These are phyloP conservation scores for Stygiomarasmius scandens DNA, from an alignment of 1,284 basidiomycete genomes.

Conservation along the genomic window DNA sequence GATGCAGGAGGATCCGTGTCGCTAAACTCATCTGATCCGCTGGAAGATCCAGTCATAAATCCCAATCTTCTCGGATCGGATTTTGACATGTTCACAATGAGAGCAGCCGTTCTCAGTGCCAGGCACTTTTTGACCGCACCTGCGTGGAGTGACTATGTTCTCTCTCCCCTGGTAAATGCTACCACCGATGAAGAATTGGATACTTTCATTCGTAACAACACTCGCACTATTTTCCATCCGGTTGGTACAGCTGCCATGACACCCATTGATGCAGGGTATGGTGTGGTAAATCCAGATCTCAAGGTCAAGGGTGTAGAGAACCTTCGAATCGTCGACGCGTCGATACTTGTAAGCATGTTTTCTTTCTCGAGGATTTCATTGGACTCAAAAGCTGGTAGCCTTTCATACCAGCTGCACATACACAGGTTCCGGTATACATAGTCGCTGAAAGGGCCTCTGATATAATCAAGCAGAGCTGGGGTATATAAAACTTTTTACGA, in stretches of 20 bases:
- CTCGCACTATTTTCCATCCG: constrained; percentile 16
- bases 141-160: constrained; percentile 21
- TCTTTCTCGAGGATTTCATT: too few species aligned
- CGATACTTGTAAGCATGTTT: constrained; percentile 18
- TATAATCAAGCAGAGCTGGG: neutral
- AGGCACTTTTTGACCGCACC: constrained; percentile 18
- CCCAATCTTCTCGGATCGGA: constrained; percentile 25
- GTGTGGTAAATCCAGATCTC: constrained; percentile 22
- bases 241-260: constrained; percentile 20
- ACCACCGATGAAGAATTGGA: constrained; percentile 16
- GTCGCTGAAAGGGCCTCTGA: constrained; percentile 1
- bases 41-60: constrained; percentile 32
- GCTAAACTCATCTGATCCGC: constrained; percentile 26
- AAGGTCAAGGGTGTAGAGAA: constrained; percentile 21
- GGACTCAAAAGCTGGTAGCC: too few species aligned
- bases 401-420: constrained; percentile 5
- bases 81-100: constrained; percentile 18
- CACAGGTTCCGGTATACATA: neutral
- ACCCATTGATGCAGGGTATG: constrained; percentile 14
- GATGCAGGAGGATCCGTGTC: constrained; percentile 12
- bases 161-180: constrained; percentile 1
- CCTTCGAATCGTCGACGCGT: constrained; percentile 22
- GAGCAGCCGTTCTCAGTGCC: constrained; percentile 19
- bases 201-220: constrained; percentile 14
- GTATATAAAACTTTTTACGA: neutral